Conservation (phyloP, 2,329 filamentous ascomycete species). For the Verticillium albo-atrum region DNA sequence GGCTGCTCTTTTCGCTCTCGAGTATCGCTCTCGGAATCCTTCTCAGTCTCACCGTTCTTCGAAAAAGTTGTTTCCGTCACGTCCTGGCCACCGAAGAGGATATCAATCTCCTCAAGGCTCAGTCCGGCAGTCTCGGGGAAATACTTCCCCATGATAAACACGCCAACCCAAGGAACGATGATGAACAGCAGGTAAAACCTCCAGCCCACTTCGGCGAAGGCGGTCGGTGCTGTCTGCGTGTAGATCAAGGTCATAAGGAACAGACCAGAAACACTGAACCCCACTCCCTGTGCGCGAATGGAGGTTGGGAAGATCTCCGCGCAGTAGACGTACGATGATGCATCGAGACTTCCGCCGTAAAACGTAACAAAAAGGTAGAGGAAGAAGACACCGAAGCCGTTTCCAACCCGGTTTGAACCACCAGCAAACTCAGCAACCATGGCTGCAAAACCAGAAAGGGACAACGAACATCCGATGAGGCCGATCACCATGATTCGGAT, state of each 20-base stretch:
- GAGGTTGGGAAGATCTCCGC: conserved; percentile 11
- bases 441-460: not conserved
- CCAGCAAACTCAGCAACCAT: not conserved
- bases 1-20: too few species aligned
- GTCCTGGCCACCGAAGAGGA: not conserved
- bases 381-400: conserved; percentile 1
- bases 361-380: conserved; percentile 2
- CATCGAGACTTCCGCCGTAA: conserved; percentile 4
- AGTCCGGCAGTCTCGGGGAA: not conserved
- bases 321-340: conserved; percentile 10
- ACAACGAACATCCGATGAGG: not conserved
- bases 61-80: not conserved
- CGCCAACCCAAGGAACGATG: not conserved
- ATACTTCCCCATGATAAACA: not conserved
- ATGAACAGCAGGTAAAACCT: conserved; percentile 6
- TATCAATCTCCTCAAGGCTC: not conserved
- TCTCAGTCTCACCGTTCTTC: too few species aligned
- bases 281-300: conserved; percentile 8
- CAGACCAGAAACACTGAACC: conserved; percentile 5
- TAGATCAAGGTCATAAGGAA: conserved; percentile 8
- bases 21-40: too few species aligned
- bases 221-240: conserved; percentile 3
- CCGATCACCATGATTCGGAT: not conserved
- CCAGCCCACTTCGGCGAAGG: conserved; percentile 5
- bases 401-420: not conserved